Evolutionary conservation across 768 basidiomycete species (phyloP).

Genomic region (Phylloporus sp.): DNA sequence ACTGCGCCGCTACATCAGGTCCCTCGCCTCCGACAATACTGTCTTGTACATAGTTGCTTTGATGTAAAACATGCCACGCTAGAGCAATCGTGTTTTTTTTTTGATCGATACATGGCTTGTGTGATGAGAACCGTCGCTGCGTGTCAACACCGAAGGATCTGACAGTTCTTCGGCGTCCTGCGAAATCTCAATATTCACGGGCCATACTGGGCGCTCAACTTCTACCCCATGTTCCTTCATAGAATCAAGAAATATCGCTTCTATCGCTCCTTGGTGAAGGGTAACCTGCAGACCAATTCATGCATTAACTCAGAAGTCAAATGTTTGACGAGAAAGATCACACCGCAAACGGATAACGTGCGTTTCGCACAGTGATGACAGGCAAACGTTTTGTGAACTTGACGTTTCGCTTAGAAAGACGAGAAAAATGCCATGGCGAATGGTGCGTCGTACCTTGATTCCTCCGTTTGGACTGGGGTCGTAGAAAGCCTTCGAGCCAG

Average conservation of each 20-base stretch:
- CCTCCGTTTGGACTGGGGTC: slow-evolving; percentile 54
- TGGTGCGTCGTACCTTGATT: slow-evolving; percentile 44
- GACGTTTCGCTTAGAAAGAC: background rate
- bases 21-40: slow-evolving; percentile 19
- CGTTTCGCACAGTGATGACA: too few species aligned
- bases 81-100: slow-evolving; percentile 14
- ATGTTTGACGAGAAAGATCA: background rate
- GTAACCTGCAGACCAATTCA: slow-evolving; percentile 23
- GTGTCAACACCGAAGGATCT: too few species aligned
- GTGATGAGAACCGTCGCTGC: too few species aligned
- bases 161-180: too few species aligned
- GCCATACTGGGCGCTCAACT: slow-evolving; percentile 32
- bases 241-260: too few species aligned
- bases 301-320: background rate
- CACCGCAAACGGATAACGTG: slow-evolving; percentile 65
- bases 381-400: slow-evolving; percentile 60
- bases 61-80: slow-evolving; percentile 23
- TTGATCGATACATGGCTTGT: background rate
- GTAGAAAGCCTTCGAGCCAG: slow-evolving; percentile 43
- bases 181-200: slow-evolving; percentile 24
- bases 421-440: background rate
- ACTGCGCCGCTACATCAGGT: slow-evolving; percentile 20
- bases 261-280: slow-evolving; percentile 35
- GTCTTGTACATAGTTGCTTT: slow-evolving; percentile 27
- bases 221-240: too few species aligned